A percentile compares a stretch with the other conserved stretches of the same genome.
phyloP scores from a whole-genome alignment of 1,284 basidiomycete genomes.

The Inonotus obliquus region DNA sequence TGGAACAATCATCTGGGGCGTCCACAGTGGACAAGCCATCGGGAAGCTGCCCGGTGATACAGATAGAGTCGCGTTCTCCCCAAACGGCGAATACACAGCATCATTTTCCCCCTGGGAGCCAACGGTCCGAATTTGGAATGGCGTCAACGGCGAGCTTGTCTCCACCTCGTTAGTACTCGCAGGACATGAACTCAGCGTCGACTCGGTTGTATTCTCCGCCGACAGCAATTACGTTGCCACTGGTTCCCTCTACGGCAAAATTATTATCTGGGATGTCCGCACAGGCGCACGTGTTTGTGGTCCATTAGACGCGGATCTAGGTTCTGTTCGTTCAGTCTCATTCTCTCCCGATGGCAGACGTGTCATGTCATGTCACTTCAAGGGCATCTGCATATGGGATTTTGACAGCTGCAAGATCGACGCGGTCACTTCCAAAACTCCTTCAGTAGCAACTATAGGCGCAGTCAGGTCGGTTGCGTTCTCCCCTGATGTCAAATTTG shows the following conservation, averaged over 20 bases:
- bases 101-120: neutral
- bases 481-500: neutral
- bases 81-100: neutral
- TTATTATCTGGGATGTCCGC: neutral
- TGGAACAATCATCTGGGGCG: neutral
- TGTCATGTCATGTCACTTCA: slow-evolving; percentile 51
- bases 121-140: neutral
- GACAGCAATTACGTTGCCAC: neutral
- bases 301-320: slow-evolving; percentile 1
- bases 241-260: neutral
- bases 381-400: slow-evolving; percentile 35
- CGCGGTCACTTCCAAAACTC: neutral
- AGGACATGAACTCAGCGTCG: neutral
- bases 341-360: slow-evolving; percentile 19
- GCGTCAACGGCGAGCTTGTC: no score
- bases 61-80: slow-evolving; percentile 4
- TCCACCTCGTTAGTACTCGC: neutral
- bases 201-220: neutral
- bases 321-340: slow-evolving; percentile 9
- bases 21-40: neutral
- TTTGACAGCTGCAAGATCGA: neutral
- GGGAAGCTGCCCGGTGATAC: neutral
- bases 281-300: neutral
- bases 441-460: neutral
- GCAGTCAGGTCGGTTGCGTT: neutral